phyloP scores from a whole-genome alignment of 495 filamentous ascomycete species.

The Penicillium herquei region DNA sequence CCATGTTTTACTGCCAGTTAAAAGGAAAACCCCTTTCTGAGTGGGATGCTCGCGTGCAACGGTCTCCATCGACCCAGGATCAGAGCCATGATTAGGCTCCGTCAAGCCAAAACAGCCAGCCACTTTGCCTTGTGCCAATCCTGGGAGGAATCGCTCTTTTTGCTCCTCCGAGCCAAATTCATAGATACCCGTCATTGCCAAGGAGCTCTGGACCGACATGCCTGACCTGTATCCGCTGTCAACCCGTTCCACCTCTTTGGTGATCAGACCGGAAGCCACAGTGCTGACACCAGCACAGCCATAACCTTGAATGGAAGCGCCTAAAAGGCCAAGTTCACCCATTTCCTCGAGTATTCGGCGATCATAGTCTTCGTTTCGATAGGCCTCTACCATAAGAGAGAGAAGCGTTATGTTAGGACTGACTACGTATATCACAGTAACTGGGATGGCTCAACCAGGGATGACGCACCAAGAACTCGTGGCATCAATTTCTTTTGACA shows the following conservation, averaged over 20 bases:
- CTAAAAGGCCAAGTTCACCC: slow-evolving; percentile 90
- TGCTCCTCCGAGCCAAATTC: slow-evolving; percentile 88
- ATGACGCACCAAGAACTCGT: slow-evolving; percentile 75
- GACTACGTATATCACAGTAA: not conserved
- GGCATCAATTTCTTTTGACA: slow-evolving; percentile 88
- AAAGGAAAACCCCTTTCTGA: slow-evolving; percentile 78
- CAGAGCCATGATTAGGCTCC: slow-evolving; percentile 96
- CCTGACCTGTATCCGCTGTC: slow-evolving; percentile 94
- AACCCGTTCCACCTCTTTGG: slow-evolving; percentile 91
- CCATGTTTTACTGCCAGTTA: slow-evolving; percentile 94
- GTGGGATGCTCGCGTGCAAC: slow-evolving; percentile 80
- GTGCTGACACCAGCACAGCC: slow-evolving; percentile 92
- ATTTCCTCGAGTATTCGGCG: slow-evolving; percentile 86
- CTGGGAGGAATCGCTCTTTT: slow-evolving; percentile 83
- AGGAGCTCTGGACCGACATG: slow-evolving; percentile 93
- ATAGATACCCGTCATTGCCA: slow-evolving; percentile 96
- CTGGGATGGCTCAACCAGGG: too few species aligned
- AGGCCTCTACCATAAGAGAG: slow-evolving; percentile 65
- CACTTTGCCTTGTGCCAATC: slow-evolving; percentile 81
- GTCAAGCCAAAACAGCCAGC: slow-evolving; percentile 93
- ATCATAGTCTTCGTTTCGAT: slow-evolving; percentile 92
- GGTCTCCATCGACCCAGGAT: slow-evolving; percentile 95
- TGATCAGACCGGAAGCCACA: slow-evolving; percentile 90
- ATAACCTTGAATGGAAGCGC: slow-evolving; percentile 88
- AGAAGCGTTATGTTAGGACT: not conserved